Evolutionary conservation across 495 filamentous ascomycete genomes (phyloP), one percentile per base, ranked within the genome.

Genomic region (Geopyxis carbonaria): DNA sequence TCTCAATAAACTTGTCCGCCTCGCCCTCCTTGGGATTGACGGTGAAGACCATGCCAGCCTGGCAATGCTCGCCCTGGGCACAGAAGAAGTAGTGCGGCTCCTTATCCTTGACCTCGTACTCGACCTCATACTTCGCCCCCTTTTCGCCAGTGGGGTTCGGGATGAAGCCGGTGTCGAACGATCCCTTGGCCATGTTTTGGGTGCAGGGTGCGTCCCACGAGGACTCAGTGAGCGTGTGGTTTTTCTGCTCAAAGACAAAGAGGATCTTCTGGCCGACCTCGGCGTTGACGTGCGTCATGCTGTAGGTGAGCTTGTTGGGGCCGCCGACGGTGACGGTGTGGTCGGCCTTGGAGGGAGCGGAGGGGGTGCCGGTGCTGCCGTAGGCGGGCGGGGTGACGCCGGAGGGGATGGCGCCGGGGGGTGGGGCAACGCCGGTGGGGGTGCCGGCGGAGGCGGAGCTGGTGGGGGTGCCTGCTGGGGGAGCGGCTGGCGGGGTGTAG

Each of bases 151-250:
- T 10, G 1, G 33, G 15, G 34, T 50, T 50, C 3, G 45, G 20
- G 2, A 44, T 45, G 47, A 50, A 50, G 11, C 47, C 47, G 13
- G 45, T 39, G 10, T 14, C 37, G 24, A 49, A 44, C n/a, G n/a
- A n/a, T n/a, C n/a, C n/a, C 6, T 40, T n/a, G n/a, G n/a, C n/a
- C n/a, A n/a, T n/a, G n/a, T n/a, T n/a, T n/a, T n/a, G n/a, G n/a
- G n/a, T n/a, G 32, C 57, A 59, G 2, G 57, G 57, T 2, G 40
- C 44, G 33, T 47, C 30, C 32, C 59, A 59, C 35, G 42, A 39
- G 29, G 57, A 54, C 31, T 59, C 53, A 0, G 57, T 59, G 7
- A 55, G 53, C 7, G 53, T 53, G 34, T 59, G 57, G 41, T 54
- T 53, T 36, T 30, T 49, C 14, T 31, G 40, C 22, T 52, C 32